Conservation (phyloP, 1,284 basidiomycete species). For the Sanguinoderma infundibulare region DNA sequence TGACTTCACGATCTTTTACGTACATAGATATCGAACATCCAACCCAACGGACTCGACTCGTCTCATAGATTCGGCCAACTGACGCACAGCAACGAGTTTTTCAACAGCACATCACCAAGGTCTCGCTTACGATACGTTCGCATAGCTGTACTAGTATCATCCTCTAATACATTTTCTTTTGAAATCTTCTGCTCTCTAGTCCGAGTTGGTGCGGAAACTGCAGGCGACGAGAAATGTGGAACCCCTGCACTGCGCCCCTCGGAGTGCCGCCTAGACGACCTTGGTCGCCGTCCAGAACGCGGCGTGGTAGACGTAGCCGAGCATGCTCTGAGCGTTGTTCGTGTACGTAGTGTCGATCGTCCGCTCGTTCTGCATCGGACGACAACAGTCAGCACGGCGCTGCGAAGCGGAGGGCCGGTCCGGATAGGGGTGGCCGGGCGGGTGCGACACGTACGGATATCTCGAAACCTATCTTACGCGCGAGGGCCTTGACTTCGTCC, state of each 20-base stretch:
- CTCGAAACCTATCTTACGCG: conserved; percentile 81
- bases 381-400: background rate
- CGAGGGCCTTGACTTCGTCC: conserved; percentile 85
- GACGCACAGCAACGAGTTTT: background rate
- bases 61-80: background rate
- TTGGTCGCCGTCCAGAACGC: conserved; percentile 89
- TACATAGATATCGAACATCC: background rate
- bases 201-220: background rate
- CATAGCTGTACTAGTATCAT: background rate
- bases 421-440: background rate
- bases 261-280: conserved; percentile 22
- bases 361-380: conserved; percentile 68
- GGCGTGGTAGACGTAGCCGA: conserved; percentile 87
- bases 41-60: background rate
- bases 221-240: too few species aligned
- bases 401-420: background rate
- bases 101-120: background rate
- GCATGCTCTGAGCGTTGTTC: conserved; percentile 81
- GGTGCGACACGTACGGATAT: conserved; percentile 40
- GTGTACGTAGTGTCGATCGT: conserved; percentile 89
- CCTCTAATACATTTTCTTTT: background rate
- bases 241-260: too few species aligned
- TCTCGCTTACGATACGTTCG: background rate
- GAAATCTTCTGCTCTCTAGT: background rate
- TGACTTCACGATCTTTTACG: background rate